Evolutionary conservation across 805 yeast genomes (phyloP).

Genomic region (Metschnikowia peoriensis): DNA sequence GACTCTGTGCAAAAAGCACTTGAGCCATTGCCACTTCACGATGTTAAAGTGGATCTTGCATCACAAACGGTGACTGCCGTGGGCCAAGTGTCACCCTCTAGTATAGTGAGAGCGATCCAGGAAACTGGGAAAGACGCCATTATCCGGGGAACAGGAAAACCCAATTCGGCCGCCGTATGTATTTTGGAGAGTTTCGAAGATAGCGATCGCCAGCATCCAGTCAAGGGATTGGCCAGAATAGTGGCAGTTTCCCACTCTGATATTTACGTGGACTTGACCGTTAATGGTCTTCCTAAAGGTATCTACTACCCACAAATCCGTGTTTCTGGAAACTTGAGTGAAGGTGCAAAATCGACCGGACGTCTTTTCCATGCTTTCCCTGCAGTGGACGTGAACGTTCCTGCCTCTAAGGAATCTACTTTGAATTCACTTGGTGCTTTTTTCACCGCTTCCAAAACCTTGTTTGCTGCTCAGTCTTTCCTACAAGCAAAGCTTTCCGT

Average conservation of each 20-base stretch:
- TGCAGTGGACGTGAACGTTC: conserved; percentile 33
- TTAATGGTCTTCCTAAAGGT: conserved; percentile 69
- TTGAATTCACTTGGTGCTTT: conserved; percentile 38
- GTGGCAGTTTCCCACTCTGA: conserved; percentile 62
- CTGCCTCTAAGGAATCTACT: conserved; percentile 26
- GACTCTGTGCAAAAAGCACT: conserved; percentile 57
- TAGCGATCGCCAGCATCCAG: conserved; percentile 50
- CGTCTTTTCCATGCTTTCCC: conserved; percentile 43
- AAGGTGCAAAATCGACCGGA: conserved; percentile 72
- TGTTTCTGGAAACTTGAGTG: conserved; percentile 70
- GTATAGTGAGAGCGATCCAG: conserved; percentile 65
- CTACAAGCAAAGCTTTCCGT: conserved; percentile 47
- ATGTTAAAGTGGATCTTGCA: conserved; percentile 54
- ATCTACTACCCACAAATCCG: conserved; percentile 69
- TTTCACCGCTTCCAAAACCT: conserved; percentile 6
- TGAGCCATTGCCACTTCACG: conserved; percentile 48
- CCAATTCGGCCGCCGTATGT: conserved; percentile 88
- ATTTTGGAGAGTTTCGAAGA: conserved; percentile 72
- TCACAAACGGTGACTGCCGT: conserved; percentile 62
- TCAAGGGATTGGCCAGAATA: conserved; percentile 83
- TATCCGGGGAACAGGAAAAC: conserved; percentile 84
- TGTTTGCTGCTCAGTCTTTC: conserved; percentile 37
- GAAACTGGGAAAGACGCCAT: conserved; percentile 83
- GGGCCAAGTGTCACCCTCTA: conserved; percentile 76
- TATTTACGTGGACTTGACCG: conserved; percentile 68